These are phyloP conservation scores for Cercis canadensis DNA, from an alignment of 306 rosid genomes.

Conservation along the genomic window DNA sequence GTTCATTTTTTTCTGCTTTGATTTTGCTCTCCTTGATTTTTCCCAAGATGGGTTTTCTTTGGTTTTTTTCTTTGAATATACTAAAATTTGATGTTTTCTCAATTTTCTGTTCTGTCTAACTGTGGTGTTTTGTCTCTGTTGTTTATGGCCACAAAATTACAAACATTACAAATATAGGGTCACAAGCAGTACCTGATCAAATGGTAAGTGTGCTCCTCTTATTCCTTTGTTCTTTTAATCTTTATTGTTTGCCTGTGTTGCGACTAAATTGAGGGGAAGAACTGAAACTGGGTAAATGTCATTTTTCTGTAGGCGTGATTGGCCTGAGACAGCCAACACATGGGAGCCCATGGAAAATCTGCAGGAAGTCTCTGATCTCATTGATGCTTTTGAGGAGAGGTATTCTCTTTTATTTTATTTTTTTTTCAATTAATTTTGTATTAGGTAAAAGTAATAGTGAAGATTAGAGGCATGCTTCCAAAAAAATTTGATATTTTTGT, in stretches of 20 bases:
- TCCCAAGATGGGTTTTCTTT: not conserved
- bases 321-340: constrained; percentile 93
- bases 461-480: not conserved
- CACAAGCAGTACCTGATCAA: constrained; percentile 86
- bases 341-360: constrained; percentile 97
- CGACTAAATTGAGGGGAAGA: not conserved
- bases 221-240: not conserved
- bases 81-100: too few species aligned
- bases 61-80: not conserved
- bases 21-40: not conserved
- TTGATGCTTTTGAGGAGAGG: constrained; percentile 41
- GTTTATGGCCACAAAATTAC: not conserved
- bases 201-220: constrained; percentile 59
- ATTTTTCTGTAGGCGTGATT: constrained; percentile 67
- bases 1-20: too few species aligned
- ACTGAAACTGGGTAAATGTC: constrained; percentile 1
- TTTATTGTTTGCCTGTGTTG: not conserved
- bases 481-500: too few species aligned
- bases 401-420: too few species aligned
- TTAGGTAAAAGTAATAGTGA: not conserved
- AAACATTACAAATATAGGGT: constrained; percentile 54
- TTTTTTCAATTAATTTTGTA: too few species aligned
- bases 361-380: constrained; percentile 77
- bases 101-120: too few species aligned
- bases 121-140: too few species aligned